Evolutionary conservation across 179 eudicot species (phyloP).

Genomic region (Patellifolia procumbens): DNA sequence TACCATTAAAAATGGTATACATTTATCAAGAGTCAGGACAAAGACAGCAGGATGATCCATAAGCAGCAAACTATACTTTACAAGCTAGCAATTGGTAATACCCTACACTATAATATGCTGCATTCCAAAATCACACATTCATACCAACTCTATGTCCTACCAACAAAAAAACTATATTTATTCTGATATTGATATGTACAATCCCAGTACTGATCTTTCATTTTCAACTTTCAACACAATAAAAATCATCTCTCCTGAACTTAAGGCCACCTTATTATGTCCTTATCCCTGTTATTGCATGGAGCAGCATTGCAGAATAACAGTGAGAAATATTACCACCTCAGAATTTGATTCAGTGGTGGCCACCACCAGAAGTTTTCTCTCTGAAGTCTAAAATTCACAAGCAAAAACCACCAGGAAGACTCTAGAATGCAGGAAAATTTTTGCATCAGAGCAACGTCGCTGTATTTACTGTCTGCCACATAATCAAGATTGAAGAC

Average conservation of each 20-base stretch:
- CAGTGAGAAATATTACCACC: not conserved
- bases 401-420: not conserved
- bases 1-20: too few relatives aligned
- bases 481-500: not conserved
- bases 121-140: not conserved
- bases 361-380: not conserved
- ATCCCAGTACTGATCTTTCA: not conserved
- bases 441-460: not conserved
- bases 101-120: not conserved
- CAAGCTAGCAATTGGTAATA: not conserved
- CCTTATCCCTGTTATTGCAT: not conserved
- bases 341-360: not conserved
- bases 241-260: not conserved
- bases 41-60: not conserved
- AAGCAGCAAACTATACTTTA: not conserved
- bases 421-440: not conserved
- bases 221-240: not conserved
- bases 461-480: constrained; percentile 6
- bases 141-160: constrained; percentile 5
- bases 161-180: not conserved
- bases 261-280: not conserved
- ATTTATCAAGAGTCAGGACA: not conserved
- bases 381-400: not conserved
- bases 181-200: constrained; percentile 5
- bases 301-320: not conserved